Evolutionary conservation across 2,329 filamentous ascomycete species (phyloP), one percentile per base, ranked within the genome.

Genomic region (Ascochyta rabiei): DNA sequence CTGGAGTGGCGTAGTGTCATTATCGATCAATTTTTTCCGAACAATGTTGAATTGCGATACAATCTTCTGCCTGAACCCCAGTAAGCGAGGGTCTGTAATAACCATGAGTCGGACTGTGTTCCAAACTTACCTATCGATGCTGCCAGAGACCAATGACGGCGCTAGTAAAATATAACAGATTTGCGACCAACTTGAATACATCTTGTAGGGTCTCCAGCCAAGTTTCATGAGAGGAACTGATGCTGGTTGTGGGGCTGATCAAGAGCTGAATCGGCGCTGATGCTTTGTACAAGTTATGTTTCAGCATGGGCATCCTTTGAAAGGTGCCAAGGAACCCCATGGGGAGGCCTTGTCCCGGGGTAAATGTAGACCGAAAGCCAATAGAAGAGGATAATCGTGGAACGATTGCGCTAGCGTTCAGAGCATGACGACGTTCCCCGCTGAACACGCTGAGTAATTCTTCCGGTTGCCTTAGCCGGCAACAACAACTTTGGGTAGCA

Each of bases 1-100:
- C 60, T 79, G 78, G 16, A 85, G 70, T 0, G 82, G 82, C 2
- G 82, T 84, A 1, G 70, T 72, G 15, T 79, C 39, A 69, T 76
- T n/a, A 76, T 64, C 56, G 10, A 68, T 66, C 9, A 68, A 49
- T 23, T 24, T 49, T 6, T 52, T 58, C 4, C 65, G 57, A 13
- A 65, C 35, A 16, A 66, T 59, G 16, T 66, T 65, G 56, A 61
- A 66, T 23, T 57, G 56, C 13, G 65, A 63, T 8, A 68, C 62
- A 3, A 68, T 21, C 3, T 44, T 53, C 34, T 61, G 43, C 30
- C 64, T 65, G 12, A 3, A n/a, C 10, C 0, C 18, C 7, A 5
- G 35, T 56, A 16, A 60, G 49, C 13, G 7, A 9, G 31, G 0
- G 15, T 16, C 6, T 3, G 2, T 6, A 2, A 8, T 16, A 5